phyloP scores from a whole-genome alignment of 768 basidiomycete species.

The Podaxis mareebaensis region DNA sequence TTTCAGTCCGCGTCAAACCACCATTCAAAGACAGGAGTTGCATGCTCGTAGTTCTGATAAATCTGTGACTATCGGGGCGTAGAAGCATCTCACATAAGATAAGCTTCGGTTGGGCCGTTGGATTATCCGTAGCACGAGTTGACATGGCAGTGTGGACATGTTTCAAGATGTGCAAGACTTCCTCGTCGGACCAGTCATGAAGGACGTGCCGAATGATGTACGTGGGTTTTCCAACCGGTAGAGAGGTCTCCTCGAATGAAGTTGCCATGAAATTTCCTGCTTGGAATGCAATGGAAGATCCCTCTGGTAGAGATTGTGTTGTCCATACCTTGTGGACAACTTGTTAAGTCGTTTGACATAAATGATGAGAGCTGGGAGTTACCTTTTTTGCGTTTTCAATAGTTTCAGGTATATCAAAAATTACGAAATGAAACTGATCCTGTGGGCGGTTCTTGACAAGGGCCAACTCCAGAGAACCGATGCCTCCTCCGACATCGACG shows the following conservation, averaged over 20 bases:
- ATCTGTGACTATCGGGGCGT: not conserved
- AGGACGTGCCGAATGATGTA: constrained; percentile 13
- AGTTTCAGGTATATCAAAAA: constrained; percentile 5
- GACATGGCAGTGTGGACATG: constrained; percentile 8
- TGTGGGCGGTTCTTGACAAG: not conserved
- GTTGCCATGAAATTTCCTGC: constrained; percentile 6
- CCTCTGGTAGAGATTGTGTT: not conserved
- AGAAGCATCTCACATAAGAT: constrained; percentile 10
- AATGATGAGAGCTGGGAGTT: not conserved
- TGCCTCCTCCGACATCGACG: constrained; percentile 8
- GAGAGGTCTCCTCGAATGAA: not conserved
- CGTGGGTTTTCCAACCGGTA: constrained; percentile 9
- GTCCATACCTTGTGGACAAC: constrained; percentile 1
- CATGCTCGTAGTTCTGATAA: constrained; percentile 9
- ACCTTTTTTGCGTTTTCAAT: constrained; percentile 9
- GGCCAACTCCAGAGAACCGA: constrained; percentile 4
- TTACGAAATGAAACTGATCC: not conserved
- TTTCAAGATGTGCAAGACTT: constrained; percentile 7
- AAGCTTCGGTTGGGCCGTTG: not conserved
- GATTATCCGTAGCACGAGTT: not conserved
- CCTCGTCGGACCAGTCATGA: constrained; percentile 9
- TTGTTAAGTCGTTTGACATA: not conserved
- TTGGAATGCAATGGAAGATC: constrained; percentile 2
- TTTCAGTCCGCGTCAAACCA: constrained; percentile 4
- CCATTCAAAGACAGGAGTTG: constrained; percentile 6